phyloP scores from a whole-genome alignment of 1,139 yeast genomes.

The Yamadazyma mexicana region DNA sequence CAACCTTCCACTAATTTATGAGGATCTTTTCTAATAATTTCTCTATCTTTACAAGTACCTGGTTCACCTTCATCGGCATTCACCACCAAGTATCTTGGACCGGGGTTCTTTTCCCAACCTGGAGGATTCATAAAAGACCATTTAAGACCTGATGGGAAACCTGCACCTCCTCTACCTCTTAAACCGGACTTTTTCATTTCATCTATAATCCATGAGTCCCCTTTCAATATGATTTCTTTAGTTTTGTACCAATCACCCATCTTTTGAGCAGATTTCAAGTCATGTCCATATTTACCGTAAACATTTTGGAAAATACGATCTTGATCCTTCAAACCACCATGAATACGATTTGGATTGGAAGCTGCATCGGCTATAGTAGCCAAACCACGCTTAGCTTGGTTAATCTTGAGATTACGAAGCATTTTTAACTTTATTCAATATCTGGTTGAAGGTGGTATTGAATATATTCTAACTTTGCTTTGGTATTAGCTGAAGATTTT shows the following conservation, averaged over 20 bases:
- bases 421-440: conserved; percentile 1
- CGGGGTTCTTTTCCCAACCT: conserved; percentile 85
- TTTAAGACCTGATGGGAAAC: conserved; percentile 86
- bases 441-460: background rate
- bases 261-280: conserved; percentile 67
- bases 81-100: conserved; percentile 83
- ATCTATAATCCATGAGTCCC: conserved; percentile 85
- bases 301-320: conserved; percentile 86
- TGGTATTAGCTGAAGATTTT: conserved; percentile 5
- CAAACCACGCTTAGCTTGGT: conserved; percentile 18
- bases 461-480: conserved; percentile 2
- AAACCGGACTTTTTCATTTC: conserved; percentile 83
- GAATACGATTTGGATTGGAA: conserved; percentile 55
- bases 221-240: conserved; percentile 77
- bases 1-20: conserved; percentile 90
- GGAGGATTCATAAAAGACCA: conserved; percentile 96
- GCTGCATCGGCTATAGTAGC: conserved; percentile 49
- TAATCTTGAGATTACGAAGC: conserved; percentile 11
- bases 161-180: conserved; percentile 93
- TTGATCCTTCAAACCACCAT: conserved; percentile 77
- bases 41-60: conserved; percentile 90
- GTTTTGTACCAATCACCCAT: conserved; percentile 94
- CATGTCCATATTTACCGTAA: conserved; percentile 72
- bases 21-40: conserved; percentile 85
- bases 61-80: conserved; percentile 96